Percentiles rank a stretch among this genome's conserved stretches.
phyloP scores from a whole-genome alignment of 2,329 filamentous ascomycete species.

The Paracamarosporium sp. region DNA sequence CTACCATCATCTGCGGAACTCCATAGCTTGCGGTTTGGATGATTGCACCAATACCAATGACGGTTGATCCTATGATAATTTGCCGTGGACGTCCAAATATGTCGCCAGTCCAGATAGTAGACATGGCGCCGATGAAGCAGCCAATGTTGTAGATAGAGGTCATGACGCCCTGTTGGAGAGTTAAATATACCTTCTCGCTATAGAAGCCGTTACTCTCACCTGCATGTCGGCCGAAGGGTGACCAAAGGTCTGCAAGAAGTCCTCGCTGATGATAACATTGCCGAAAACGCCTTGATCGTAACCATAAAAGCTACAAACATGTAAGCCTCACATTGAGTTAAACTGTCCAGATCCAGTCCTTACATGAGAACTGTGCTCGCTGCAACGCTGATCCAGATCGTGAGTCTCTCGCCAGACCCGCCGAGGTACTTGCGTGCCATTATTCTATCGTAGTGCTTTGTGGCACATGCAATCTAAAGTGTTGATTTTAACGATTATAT shows the following conservation, averaged over 20 bases:
- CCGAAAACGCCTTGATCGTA: conserved; percentile 45
- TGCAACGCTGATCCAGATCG: conserved; percentile 60
- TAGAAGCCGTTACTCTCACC: background rate
- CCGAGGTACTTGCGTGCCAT: conserved; percentile 59
- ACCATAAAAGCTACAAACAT: conserved; percentile 50
- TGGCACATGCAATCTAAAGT: background rate
- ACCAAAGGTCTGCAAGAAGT: conserved; percentile 38
- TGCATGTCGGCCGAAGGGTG: conserved; percentile 39
- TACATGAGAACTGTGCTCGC: conserved; percentile 56
- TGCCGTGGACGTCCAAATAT: conserved; percentile 63
- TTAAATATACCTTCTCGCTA: background rate
- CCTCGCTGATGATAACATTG: conserved; percentile 42
- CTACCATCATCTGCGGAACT: conserved; percentile 48
- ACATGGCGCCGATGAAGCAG: conserved; percentile 53
- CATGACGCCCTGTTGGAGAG: conserved; percentile 44
- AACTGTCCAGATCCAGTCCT: background rate
- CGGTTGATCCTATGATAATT: conserved; percentile 62
- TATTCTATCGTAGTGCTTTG: background rate
- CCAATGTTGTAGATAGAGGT: conserved; percentile 52
- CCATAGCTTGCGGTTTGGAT: conserved; percentile 46
- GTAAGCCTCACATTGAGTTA: background rate
- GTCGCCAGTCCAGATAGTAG: conserved; percentile 60
- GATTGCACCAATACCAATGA: conserved; percentile 48
- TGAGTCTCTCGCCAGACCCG: conserved; percentile 58
- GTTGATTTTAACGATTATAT: background rate